Percentiles rank a stretch among this genome's conserved stretches.
Evolutionary conservation across 768 basidiomycete species (phyloP).

Genomic region (Daedaleopsis sinensis): DNA sequence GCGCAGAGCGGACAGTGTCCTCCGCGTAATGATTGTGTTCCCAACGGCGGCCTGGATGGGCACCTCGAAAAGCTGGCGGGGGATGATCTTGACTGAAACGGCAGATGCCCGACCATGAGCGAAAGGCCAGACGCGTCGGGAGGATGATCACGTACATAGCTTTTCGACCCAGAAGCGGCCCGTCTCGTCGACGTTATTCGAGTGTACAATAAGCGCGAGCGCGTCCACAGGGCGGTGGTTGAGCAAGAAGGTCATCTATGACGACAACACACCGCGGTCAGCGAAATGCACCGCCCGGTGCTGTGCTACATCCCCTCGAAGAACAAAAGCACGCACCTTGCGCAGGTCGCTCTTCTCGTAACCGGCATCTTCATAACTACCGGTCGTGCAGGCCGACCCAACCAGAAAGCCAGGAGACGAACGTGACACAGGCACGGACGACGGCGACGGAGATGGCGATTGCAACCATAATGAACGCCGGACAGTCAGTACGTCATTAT

Average conservation of each 20-base stretch:
- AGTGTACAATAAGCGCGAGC: conserved; percentile 88
- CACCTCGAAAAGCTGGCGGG: conserved; percentile 90
- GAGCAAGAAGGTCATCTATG: conserved; percentile 86
- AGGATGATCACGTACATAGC: conserved; percentile 61
- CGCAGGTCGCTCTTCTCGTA: conserved; percentile 80
- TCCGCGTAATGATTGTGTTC: conserved; percentile 84
- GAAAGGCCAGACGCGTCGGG: background rate
- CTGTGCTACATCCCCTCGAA: background rate
- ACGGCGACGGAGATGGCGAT: background rate
- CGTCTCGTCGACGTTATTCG: conserved; percentile 71
- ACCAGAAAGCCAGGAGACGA: background rate
- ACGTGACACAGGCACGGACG: background rate
- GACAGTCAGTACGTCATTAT: background rate
- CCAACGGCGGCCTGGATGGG: conserved; percentile 95
- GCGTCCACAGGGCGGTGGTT: conserved; percentile 93
- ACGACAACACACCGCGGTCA: background rate
- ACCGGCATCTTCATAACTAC: conserved; percentile 92
- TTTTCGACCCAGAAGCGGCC: conserved; percentile 90
- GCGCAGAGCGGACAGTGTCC: conserved; percentile 82
- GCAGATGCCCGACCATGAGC: background rate
- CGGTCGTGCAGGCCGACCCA: background rate
- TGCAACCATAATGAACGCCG: background rate
- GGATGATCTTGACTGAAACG: conserved; percentile 81
- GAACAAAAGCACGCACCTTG: conserved; percentile 61
- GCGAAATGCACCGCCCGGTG: background rate